Percentiles rank a stretch among this genome's conserved stretches.
Evolutionary conservation across 345 rosid genomes (phyloP).

Genomic region (Aquilaria sinensis): DNA sequence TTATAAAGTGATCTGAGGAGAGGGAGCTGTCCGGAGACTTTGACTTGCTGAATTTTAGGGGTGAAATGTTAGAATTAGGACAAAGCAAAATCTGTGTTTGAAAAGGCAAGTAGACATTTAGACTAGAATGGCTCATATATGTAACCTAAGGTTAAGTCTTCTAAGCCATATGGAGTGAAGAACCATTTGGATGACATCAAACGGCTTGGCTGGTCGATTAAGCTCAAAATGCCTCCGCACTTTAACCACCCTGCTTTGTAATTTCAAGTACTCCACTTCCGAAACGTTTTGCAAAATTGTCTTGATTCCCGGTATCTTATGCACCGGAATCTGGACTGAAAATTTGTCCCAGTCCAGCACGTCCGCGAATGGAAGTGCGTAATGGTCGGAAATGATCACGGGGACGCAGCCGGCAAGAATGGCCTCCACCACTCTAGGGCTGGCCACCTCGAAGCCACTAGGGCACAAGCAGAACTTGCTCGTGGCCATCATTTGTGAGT

Average conservation of each 20-base stretch:
- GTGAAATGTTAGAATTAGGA: too few species aligned
- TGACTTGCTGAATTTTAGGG: too few species aligned
- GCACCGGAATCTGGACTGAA: conserved; percentile 27
- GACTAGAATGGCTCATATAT: too few species aligned
- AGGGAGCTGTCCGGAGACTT: too few species aligned
- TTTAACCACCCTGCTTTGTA: conserved; percentile 31
- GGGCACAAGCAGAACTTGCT: conserved; percentile 56
- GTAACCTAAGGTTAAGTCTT: conserved; percentile 37
- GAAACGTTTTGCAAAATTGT: conserved; percentile 31
- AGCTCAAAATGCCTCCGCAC: conserved; percentile 42
- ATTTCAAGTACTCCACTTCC: conserved; percentile 14
- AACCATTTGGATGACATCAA: conserved; percentile 56
- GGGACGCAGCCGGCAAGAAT: conserved; percentile 48
- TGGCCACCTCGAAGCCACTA: conserved; percentile 59
- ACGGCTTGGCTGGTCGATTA: conserved; percentile 52
- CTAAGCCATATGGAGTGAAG: conserved; percentile 63
- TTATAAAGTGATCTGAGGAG: too few species aligned
- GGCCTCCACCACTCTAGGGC: conserved; percentile 47
- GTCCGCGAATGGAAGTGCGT: conserved; percentile 46
- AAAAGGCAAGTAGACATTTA: too few species aligned
- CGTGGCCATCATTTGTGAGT: conserved; percentile 31
- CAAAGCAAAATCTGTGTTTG: too few species aligned
- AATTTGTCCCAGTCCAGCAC: conserved; percentile 53
- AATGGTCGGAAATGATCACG: conserved; percentile 38
- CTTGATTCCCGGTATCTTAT: conserved; percentile 43